Evolutionary conservation across 257 asterid genomes (phyloP), one percentile per base, ranked within the genome.

Genomic region (Thymus quinquecostatus): DNA sequence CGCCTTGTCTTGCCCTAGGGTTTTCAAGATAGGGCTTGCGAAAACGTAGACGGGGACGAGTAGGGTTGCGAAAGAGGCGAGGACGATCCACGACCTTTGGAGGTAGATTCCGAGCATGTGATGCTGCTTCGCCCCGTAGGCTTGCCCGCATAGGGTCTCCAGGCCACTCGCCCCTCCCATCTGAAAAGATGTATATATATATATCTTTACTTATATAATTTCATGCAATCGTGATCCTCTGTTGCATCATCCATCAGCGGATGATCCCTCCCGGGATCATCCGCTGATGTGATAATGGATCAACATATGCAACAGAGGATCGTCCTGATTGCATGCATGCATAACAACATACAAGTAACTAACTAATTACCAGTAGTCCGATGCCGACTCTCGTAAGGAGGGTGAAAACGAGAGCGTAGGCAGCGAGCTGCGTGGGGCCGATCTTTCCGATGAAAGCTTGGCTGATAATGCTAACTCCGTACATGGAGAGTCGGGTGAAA

Each of bases 81-180:
- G 13, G 21, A 61, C 32, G 4, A 61, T 10, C 14, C 51, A 61
- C 8, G 67, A 40, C 40, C 48, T 44, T 29, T 61, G 67, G 6
- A 61, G 67, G 3, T 61, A 61, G 14, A 61, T 40, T 2, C 67
- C 67, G 1, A 61, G 67, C 14, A 40, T 38, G n/a, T 60, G 50
- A 2, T 60, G 10, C 29, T 60, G 49, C 48, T 60, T 40, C 2
- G 50, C 49, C 12, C 66, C 49, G 3, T 76, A 91, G 6, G 97
- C 87, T 69, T 91, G 97, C 51, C 97, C 96, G 54, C 95, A 87
- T 0, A 89, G 70, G 4, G 96, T 91, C 76, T 91, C 95, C 50
- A 86, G 71, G 51, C 95, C 97, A 60, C 88, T 91, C 4, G 97
- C 92, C 85, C 81, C 80, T 10, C 97, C 97, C 5, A 50, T 4